A percentile compares a stretch with the other conserved stretches of the same genome.
phyloP scores from a whole-genome alignment of 371 early-diverging fungal species.

The Haplosporangium sp. region DNA sequence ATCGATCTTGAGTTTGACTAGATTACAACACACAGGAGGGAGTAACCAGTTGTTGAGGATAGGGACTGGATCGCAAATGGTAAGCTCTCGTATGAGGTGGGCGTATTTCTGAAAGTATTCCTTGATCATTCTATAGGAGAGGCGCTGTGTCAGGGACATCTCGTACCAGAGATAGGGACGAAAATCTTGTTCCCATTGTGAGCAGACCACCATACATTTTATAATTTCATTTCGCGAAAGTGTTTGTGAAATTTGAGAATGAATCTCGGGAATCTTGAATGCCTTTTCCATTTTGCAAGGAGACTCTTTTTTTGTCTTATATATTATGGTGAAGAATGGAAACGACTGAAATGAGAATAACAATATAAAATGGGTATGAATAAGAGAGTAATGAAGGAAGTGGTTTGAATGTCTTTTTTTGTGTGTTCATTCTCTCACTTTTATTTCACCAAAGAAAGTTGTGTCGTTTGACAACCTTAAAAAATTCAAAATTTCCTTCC shows the following conservation, averaged over 20 bases:
- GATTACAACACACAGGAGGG: constrained; percentile 2
- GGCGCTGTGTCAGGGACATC: background rate
- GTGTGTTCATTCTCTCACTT: background rate
- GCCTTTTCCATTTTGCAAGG: background rate
- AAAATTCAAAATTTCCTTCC: no score
- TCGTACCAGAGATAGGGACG: constrained; percentile 8
- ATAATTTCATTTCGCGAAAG: background rate
- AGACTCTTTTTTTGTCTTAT: background rate
- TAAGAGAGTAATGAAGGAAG: no score
- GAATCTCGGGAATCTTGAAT: background rate
- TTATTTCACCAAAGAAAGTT: no score
- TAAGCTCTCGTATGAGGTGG: constrained; percentile 1
- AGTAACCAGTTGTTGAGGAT: constrained; percentile 12
- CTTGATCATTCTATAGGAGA: constrained; percentile 2
- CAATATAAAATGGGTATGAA: no score
- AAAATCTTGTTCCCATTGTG: constrained; percentile 5
- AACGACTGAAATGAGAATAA: background rate
- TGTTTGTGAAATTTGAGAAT: background rate
- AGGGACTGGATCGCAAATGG: constrained; percentile 4
- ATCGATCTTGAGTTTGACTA: background rate
- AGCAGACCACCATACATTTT: constrained; percentile 7
- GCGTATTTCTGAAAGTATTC: constrained; percentile 7
- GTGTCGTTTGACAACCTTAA: no score
- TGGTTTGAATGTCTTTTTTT: background rate
- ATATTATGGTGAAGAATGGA: background rate